Conservation (phyloP, 805 yeast genomes). For the Ogataea methanolica region DNA sequence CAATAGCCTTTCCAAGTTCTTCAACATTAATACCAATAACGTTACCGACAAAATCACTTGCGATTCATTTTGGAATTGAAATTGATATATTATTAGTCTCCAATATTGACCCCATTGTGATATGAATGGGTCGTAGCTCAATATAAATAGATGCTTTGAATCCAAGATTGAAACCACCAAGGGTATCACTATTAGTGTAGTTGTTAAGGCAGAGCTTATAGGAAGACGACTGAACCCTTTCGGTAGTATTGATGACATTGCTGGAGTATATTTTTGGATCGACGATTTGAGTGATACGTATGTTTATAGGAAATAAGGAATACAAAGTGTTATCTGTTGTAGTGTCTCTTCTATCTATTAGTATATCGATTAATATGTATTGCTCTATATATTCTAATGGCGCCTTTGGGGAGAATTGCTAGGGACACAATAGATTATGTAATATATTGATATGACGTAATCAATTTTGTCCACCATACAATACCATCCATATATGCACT, state of each 20-base stretch:
- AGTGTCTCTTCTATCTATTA: too few species aligned
- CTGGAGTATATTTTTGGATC: not conserved
- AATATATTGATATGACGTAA: too few species aligned
- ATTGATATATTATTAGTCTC: constrained; percentile 46
- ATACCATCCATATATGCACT: too few species aligned
- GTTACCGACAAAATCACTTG: constrained; percentile 45
- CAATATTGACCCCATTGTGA: constrained; percentile 53
- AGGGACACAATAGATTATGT: too few species aligned
- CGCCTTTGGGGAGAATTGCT: too few species aligned
- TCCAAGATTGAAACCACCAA: constrained; percentile 39
- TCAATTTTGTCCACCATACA: too few species aligned
- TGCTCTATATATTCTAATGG: too few species aligned
- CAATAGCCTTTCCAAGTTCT: constrained; percentile 51
- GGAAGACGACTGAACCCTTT: constrained; percentile 34
- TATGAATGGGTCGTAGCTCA: constrained; percentile 50
- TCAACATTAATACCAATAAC: constrained; percentile 45
- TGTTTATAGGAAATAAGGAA: too few species aligned
- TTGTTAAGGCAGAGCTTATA: constrained; percentile 35
- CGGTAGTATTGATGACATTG: constrained; percentile 27
- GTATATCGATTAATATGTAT: too few species aligned
- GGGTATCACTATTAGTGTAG: constrained; percentile 33
- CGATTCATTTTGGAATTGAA: constrained; percentile 54
- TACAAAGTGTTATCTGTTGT: too few species aligned
- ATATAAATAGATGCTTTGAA: constrained; percentile 37
- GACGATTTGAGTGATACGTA: not conserved